phyloP scores from a whole-genome alignment of 495 filamentous ascomycete genomes.

The Neurospora sp. region DNA sequence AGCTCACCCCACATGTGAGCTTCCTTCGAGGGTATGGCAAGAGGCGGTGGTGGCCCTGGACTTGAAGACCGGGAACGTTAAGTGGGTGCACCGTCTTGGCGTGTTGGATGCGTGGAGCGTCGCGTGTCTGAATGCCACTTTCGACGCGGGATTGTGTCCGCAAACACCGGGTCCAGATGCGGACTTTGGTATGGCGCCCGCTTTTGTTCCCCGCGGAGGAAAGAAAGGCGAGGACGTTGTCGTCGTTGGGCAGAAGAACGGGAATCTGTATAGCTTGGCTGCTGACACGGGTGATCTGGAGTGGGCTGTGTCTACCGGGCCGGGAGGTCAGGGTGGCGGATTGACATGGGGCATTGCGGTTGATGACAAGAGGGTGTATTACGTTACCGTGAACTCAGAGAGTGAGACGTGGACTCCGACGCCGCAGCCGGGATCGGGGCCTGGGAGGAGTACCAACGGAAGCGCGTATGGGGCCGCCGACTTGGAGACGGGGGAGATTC shows the following conservation, averaged over 20 bases:
- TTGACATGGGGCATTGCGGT: conserved; percentile 32
- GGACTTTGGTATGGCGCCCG: conserved; percentile 36
- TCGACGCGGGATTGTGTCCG: conserved; percentile 13
- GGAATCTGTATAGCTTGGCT: conserved; percentile 23
- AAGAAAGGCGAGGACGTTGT: conserved; percentile 18
- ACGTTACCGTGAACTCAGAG: conserved; percentile 20
- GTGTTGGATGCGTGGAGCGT: conserved; percentile 23
- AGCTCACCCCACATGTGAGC: background rate
- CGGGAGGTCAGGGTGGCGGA: conserved; percentile 17
- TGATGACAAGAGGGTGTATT: conserved; percentile 26
- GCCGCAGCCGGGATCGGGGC: background rate
- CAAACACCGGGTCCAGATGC: conserved; percentile 25
- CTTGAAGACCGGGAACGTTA: conserved; percentile 18
- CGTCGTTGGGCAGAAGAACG: conserved; percentile 32
- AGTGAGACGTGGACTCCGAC: conserved; percentile 10
- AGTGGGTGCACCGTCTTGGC: conserved; percentile 20
- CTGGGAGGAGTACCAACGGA: conserved; percentile 9
- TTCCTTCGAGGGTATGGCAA: conserved; percentile 15
- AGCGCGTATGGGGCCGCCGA: conserved; percentile 25
- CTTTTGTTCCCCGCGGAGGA: conserved; percentile 14
- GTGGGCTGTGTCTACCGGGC: conserved; percentile 23
- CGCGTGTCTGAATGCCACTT: conserved; percentile 17
- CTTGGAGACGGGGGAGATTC: conserved; percentile 12
- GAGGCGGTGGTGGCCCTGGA: conserved; percentile 24
- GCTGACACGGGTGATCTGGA: conserved; percentile 20